phyloP scores from a whole-genome alignment of 768 basidiomycete species.

The Hericium coralloides region DNA sequence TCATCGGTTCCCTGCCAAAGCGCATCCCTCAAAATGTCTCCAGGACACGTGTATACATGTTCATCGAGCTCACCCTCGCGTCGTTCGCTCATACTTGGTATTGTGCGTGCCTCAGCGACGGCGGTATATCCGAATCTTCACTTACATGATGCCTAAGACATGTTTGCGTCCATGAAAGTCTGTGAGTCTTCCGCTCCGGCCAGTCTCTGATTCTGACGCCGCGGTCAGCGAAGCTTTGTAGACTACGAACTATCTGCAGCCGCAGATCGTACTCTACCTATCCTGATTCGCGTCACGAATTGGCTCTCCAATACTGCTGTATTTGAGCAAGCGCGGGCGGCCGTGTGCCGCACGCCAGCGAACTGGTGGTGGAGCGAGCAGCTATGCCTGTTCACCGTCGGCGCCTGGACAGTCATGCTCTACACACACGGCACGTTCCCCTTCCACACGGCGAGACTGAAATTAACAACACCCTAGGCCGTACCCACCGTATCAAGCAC shows the following conservation, averaged over 20 bases:
- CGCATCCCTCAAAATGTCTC: slow-evolving; percentile 8
- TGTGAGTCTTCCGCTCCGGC: slow-evolving; percentile 5
- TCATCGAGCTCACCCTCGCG: slow-evolving; percentile 23
- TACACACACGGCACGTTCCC: slow-evolving; percentile 37
- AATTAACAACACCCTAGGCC: slow-evolving; percentile 19
- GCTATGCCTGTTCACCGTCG: slow-evolving; percentile 50
- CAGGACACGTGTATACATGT: not conserved
- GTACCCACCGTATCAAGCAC: slow-evolving; percentile 33
- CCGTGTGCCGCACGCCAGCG: slow-evolving; percentile 27
- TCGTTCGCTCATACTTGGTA: slow-evolving; percentile 41
- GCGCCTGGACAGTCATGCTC: slow-evolving; percentile 46
- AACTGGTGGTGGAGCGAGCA: slow-evolving; percentile 72
- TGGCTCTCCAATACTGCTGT: slow-evolving; percentile 49
- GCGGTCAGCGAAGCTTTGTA: slow-evolving; percentile 45
- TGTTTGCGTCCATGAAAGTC: slow-evolving; percentile 38
- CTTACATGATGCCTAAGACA: slow-evolving; percentile 23
- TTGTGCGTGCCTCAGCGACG: slow-evolving; percentile 26
- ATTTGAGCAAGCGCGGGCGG: slow-evolving; percentile 50
- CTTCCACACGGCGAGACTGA: not conserved
- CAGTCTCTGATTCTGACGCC: not conserved
- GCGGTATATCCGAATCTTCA: not conserved
- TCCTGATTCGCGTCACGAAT: slow-evolving; percentile 29
- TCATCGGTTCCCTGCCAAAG: slow-evolving; percentile 13
- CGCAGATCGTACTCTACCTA: not conserved
- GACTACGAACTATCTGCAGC: slow-evolving; percentile 28